Base-by-base conservation (phyloP, 2,329 filamentous ascomycete genomes). In the Penicillium sp. region DNA sequence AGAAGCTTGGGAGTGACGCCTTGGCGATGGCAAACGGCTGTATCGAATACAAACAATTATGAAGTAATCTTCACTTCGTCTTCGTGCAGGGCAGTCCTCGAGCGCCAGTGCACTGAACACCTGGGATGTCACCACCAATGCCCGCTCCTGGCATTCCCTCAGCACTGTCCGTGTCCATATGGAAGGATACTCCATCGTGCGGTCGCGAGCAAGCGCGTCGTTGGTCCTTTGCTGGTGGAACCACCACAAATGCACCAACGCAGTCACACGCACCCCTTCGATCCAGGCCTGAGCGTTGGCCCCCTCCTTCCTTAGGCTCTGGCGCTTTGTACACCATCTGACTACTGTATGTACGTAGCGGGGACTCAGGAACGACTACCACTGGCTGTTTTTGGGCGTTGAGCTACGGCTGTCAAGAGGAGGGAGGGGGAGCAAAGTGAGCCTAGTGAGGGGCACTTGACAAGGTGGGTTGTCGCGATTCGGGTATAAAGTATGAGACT, bases 351-450 rank as follows among this genome's bases (percentile, higher is more conserved):
- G 25, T 59, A 15, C 5, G 49, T 17, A 63, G 66, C 65, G 69
- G 67, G 64, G 64, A 62, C 63, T 20, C 59, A 71, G 68, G 67
- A 72, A 68, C 66, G 55, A 59, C 57, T 61, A 59, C 67, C 59
- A 71, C 67, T 72, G 69, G 69, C 62, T 63, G 43, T 58, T 67
- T 56, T 14, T 5, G 31, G 31, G 49, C 34, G 37, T 47, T 52
- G 35, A 37, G 49, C 20, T 25, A 14, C 49, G 22, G 35, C 20
- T n/a, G 35, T 52, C n/a, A 15, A n/a, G 34, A 52, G 53, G 57
- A 47, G 54, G 53, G 55, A 41, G 54, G 54, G 50, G 49, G 39
- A 50, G 57, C 17, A 31, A 34, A 22, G 51, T 38, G 38, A 20
- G 42, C 45, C 22, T 22, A 22, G 45, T 22, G 17, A 49, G 34